phyloP scores from a whole-genome alignment of 2,329 filamentous ascomycete species.

The Talaromyces sp. region DNA sequence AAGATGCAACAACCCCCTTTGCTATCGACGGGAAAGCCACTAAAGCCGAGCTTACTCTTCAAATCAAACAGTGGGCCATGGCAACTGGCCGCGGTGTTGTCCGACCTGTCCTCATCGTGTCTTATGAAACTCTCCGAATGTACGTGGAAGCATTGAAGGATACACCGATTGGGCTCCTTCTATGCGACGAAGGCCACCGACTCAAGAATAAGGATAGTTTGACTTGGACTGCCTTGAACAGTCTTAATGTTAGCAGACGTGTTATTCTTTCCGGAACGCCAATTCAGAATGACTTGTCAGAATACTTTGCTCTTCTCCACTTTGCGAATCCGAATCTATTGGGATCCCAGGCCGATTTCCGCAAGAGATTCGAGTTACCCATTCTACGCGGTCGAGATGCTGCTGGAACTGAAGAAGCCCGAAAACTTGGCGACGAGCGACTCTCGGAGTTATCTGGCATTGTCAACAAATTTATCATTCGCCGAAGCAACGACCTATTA shows the following conservation, averaged over 20 bases:
- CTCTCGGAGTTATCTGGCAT: constrained; percentile 77
- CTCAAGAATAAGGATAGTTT: constrained; percentile 96
- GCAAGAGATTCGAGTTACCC: constrained; percentile 89
- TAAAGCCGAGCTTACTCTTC: constrained; percentile 87
- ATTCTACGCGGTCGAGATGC: constrained; percentile 92
- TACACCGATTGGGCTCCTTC: constrained; percentile 85
- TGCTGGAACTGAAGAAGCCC: constrained; percentile 79
- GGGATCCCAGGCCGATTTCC: constrained; percentile 85
- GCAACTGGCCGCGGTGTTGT: constrained; percentile 86
- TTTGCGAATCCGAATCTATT: constrained; percentile 95
- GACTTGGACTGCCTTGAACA: constrained; percentile 89
- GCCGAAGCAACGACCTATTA: constrained; percentile 94
- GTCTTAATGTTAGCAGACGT: constrained; percentile 82
- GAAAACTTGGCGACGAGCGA: constrained; percentile 79
- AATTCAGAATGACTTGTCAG: constrained; percentile 97
- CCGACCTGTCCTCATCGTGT: constrained; percentile 92
- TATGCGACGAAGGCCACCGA: constrained; percentile 96
- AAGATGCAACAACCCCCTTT: constrained; percentile 88
- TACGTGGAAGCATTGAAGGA: constrained; percentile 89
- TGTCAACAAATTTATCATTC: constrained; percentile 98
- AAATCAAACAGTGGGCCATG: constrained; percentile 94
- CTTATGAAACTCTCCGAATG: constrained; percentile 90
- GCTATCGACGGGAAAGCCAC: constrained; percentile 95
- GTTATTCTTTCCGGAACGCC: constrained; percentile 96
- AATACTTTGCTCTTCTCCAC: constrained; percentile 94